Evolutionary conservation across 148 eudicot genomes (phyloP).

Genomic region (Chenopodium album): DNA sequence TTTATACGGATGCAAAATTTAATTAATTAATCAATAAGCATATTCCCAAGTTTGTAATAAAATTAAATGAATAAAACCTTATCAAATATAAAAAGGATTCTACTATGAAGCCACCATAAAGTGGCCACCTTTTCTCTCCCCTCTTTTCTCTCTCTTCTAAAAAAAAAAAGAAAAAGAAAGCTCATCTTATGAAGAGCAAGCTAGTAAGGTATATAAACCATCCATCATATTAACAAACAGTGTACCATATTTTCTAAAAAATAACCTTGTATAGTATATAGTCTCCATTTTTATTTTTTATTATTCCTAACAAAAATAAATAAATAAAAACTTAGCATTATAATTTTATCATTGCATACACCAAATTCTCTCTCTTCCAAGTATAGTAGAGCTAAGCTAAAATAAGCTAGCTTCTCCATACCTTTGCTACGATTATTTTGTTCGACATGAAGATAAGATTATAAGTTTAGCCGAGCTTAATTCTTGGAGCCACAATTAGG

Average conservation of each 20-base stretch:
- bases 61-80: neutral
- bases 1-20: neutral
- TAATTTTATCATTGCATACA: neutral
- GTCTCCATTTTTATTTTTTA: neutral
- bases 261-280: neutral
- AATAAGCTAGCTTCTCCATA: too few species aligned
- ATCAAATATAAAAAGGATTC: constrained; percentile 30
- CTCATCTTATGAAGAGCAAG: constrained; percentile 9
- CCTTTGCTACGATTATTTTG: too few species aligned
- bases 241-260: constrained; percentile 15
- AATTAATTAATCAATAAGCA: neutral
- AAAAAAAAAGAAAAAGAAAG: neutral
- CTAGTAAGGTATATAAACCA: constrained; percentile 57
- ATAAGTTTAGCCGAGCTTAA: neutral
- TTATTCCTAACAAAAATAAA: constrained; percentile 9
- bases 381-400: neutral
- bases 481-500: too few species aligned
- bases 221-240: constrained; percentile 31
- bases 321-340: neutral
- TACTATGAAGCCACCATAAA: constrained; percentile 29
- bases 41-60: constrained; percentile 12
- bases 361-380: neutral
- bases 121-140: constrained; percentile 15
- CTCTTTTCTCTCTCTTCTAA: constrained; percentile 23
- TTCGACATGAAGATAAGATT: constrained; percentile 3